Evolutionary conservation across 108 stramenopile species (phyloP), one percentile per base, ranked within the genome.

Genomic region (Hondaea fermentalgiana): DNA sequence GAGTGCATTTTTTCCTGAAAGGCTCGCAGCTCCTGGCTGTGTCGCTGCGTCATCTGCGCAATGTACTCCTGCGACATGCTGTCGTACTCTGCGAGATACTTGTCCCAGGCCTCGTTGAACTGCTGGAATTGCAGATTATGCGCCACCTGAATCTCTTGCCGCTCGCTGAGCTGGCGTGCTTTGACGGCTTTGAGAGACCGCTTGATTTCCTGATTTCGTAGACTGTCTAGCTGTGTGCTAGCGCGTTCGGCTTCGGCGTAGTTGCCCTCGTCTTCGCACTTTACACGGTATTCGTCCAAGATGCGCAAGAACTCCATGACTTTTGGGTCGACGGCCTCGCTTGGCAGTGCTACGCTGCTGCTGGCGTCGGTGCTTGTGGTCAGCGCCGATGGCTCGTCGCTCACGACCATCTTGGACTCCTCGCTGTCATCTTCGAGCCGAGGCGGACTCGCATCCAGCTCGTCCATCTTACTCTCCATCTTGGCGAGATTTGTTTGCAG

Each of bases 111-210:
- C 23, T 90, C 90, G 71, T 93, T 95, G 91, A 95, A 95, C 60
- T 95, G 93, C 51, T 88, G 69, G 55, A 92, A 95, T 92, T 95
- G 94, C 93, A 95, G 93, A 90, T 95, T 93, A 87, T 95, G 94
- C 16, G 94, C 94, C 4, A 94, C 91, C 90, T 94, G 94, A 21
- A 95, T 94, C 51, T 94, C 94, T 90, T 93, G 93, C 49, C 93
- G 88, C 91, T 95, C 94, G 69, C 89, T 76, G 16, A 93, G 60
- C 55, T 95, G 94, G 6, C 94, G 90, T 28, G 94, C 94, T 16
- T 90, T 64, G 60, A 95, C 83, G 8, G 93, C 94, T 87, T 93
- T 93, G 60, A 92, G 92, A 91, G 93, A 92, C 44, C 94, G 92
- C 55, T 90, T 72, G 58, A 92, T 92, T 88, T 95, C 94, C 88